These are phyloP conservation scores for Prinsepia uniflora DNA, from an alignment of 306 rosid genomes.

Conservation along the genomic window DNA sequence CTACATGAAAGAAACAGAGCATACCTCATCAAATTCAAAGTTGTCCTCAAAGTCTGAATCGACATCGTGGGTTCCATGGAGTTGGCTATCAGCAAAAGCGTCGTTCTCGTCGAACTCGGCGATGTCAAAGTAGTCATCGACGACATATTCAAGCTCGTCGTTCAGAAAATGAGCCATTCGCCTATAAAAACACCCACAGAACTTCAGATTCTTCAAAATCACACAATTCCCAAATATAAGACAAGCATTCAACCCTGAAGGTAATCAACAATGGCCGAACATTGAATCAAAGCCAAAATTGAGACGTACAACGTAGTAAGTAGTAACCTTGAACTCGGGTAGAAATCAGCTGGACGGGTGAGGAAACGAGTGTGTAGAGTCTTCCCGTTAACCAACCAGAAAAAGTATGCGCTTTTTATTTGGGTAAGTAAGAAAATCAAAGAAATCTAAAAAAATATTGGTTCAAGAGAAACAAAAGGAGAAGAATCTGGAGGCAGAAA, in stretches of 20 bases:
- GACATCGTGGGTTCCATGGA: not conserved
- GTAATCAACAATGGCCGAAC: not conserved
- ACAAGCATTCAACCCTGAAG: not conserved
- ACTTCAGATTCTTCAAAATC: no score
- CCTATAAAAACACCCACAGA: not conserved
- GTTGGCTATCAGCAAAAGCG: constrained; percentile 25
- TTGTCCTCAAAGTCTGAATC: constrained; percentile 69
- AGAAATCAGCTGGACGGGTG: not conserved
- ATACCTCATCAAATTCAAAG: constrained; percentile 42
- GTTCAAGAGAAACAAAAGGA: not conserved
- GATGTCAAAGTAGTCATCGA: constrained; percentile 39
- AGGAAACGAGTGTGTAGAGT: not conserved
- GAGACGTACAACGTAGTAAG: not conserved
- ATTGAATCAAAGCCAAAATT: not conserved
- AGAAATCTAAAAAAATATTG: not conserved
- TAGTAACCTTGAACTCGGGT: not conserved
- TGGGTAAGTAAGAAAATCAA: not conserved
- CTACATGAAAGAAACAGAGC: not conserved
- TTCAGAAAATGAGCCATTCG: constrained; percentile 61
- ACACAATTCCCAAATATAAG: no score
- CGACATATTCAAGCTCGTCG: constrained; percentile 64
- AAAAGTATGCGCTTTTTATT: not conserved
- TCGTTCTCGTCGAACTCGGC: constrained; percentile 43
- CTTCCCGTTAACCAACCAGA: constrained; percentile 25
- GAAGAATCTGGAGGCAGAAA: not conserved